A percentile compares a stretch with the other conserved stretches of the same genome.
These are phyloP conservation scores for Phialophora tarda DNA, from an alignment of 2,329 filamentous ascomycete species.

Conservation along the genomic window DNA sequence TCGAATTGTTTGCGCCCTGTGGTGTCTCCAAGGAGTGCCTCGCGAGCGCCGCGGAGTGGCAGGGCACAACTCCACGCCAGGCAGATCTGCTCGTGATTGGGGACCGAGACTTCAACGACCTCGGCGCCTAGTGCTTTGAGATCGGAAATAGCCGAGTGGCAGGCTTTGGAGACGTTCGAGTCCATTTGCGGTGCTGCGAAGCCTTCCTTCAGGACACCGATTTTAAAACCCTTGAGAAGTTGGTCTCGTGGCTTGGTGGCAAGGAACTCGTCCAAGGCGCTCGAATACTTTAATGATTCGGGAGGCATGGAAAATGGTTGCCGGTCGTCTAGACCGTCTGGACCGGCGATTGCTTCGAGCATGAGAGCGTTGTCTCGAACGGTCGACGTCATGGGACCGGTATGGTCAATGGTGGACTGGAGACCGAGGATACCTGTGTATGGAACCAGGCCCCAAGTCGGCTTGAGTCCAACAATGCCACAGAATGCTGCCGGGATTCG, in stretches of 20 bases:
- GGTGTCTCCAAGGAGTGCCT: slow-evolving; percentile 30
- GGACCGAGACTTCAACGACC: slow-evolving; percentile 59
- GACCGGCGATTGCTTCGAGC: slow-evolving; percentile 53
- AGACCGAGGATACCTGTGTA: slow-evolving; percentile 56
- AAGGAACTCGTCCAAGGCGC: background rate
- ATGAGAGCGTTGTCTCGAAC: slow-evolving; percentile 49
- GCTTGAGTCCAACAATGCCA: slow-evolving; percentile 57
- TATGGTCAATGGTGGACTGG: slow-evolving; percentile 58
- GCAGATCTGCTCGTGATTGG: slow-evolving; percentile 39
- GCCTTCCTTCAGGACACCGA: slow-evolving; percentile 56
- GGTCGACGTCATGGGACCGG: slow-evolving; percentile 50
- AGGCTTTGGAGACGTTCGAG: slow-evolving; percentile 49
- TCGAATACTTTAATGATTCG: background rate
- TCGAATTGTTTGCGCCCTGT: slow-evolving; percentile 14
- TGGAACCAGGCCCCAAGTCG: slow-evolving; percentile 57
- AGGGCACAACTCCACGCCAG: slow-evolving; percentile 10
- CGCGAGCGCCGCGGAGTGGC: background rate
- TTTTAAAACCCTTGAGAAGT: slow-evolving; percentile 42
- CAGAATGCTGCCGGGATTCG: slow-evolving; percentile 52
- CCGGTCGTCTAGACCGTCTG: slow-evolving; percentile 54
- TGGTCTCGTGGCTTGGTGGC: slow-evolving; percentile 8
- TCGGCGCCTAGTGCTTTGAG: slow-evolving; percentile 56
- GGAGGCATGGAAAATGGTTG: slow-evolving; percentile 36
- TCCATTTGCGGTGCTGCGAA: slow-evolving; percentile 50
- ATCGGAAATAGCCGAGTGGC: slow-evolving; percentile 51